A percentile compares a stretch with the other conserved stretches of the same genome.
Conservation (phyloP, 192 early-diverging fungal species). For the Backusella circina region DNA sequence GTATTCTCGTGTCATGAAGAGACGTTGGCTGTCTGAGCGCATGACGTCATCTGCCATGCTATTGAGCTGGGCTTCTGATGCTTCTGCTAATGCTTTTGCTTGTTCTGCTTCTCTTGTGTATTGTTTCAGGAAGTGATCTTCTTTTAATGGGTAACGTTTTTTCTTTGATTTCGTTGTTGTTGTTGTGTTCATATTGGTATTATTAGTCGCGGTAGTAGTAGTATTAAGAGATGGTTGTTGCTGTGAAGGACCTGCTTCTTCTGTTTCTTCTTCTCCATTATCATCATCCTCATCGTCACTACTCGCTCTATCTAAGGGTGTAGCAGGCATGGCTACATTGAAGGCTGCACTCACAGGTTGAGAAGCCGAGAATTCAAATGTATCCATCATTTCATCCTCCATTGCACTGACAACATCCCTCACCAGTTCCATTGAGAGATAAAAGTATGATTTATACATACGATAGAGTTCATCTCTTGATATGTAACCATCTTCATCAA, state of each 20-base stretch:
- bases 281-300: constrained; percentile 12
- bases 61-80: not conserved
- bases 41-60: not conserved
- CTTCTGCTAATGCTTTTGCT: not conserved
- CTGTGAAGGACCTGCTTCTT: not conserved
- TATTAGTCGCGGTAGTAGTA: not conserved
- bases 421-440: constrained; percentile 86
- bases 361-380: constrained; percentile 71
- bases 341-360: constrained; percentile 92
- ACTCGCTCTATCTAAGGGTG: constrained; percentile 24
- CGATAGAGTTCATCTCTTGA: constrained; percentile 78
- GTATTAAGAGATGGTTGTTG: not conserved
- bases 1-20: not conserved
- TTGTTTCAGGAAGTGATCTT: constrained; percentile 20
- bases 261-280: not conserved
- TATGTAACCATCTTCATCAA: constrained; percentile 83
- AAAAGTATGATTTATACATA: constrained; percentile 93
- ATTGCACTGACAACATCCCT: constrained; percentile 84
- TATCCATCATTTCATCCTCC: constrained; percentile 86
- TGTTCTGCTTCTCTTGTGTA: constrained; percentile 13
- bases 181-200: not conserved
- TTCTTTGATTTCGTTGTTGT: not conserved
- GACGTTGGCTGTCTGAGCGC: not conserved
- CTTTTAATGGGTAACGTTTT: constrained; percentile 12
- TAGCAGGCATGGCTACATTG: constrained; percentile 71